phyloP scores from a whole-genome alignment of 164 flowering plant genomes.

The Liriodendron chinense region DNA sequence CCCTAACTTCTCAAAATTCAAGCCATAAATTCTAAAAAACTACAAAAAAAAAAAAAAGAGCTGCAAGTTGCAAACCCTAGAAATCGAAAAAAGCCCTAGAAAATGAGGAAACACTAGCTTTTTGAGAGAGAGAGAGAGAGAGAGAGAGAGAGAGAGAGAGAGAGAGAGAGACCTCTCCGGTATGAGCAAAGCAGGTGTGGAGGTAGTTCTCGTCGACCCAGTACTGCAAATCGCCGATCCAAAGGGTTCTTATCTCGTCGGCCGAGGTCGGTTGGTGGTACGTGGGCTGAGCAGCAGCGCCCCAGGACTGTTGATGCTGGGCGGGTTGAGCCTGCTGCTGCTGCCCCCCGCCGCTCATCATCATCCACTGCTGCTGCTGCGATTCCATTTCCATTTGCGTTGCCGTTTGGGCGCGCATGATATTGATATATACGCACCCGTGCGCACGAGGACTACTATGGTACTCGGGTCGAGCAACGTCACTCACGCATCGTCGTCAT shows the following conservation, averaged over 20 bases:
- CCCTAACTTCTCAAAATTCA: too few species aligned
- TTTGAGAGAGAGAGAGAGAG: conserved; percentile 2
- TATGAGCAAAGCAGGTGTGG: conserved; percentile 74
- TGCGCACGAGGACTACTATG: too few species aligned
- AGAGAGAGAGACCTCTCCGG: conserved; percentile 61
- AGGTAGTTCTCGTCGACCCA: conserved; percentile 94
- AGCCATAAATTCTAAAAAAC: too few species aligned
- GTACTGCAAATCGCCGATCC: conserved; percentile 96
- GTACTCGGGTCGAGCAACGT: too few species aligned
- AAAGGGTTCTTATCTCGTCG: conserved; percentile 85
- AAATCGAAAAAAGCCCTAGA: too few species aligned
- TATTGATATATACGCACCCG: too few species aligned
- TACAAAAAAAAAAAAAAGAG: too few species aligned
- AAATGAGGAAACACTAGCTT: neutral
- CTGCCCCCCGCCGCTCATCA: conserved; percentile 21
- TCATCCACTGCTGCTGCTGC: conserved; percentile 32
- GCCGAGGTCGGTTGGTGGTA: conserved; percentile 67
- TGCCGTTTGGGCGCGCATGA: neutral
- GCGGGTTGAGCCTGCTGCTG: conserved; percentile 12
- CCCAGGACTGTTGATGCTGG: conserved; percentile 23
- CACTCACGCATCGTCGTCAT: too few species aligned
- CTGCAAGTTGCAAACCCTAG: too few species aligned
- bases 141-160: conserved; percentile 5
- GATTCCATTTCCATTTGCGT: neutral
- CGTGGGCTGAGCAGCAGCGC: conserved; percentile 24